These are phyloP conservation scores for Globisporangium uncinulatum DNA, from an alignment of 352 stramenopile species.

Conservation along the genomic window DNA sequence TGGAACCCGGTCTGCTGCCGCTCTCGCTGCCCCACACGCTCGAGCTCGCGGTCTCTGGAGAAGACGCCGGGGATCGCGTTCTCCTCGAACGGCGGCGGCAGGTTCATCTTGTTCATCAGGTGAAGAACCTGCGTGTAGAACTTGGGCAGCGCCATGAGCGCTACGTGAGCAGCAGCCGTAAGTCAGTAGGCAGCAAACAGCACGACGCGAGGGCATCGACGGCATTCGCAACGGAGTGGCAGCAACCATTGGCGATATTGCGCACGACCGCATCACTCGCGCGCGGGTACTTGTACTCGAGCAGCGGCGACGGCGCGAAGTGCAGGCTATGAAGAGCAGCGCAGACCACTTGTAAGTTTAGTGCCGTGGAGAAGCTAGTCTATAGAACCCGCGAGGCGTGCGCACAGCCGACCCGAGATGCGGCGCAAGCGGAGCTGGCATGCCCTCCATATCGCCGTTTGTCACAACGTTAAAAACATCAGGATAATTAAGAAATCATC, in stretches of 20 bases:
- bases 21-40: neutral
- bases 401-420: constrained; percentile 54
- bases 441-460: too few species aligned
- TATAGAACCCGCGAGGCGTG: too few species aligned
- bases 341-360: too few species aligned
- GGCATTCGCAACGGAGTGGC: neutral
- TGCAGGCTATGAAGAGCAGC: constrained; percentile 43
- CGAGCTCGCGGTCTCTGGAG: constrained; percentile 19
- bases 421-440: constrained; percentile 53
- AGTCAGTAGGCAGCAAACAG: too few species aligned
- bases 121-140: constrained; percentile 90
- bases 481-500: too few species aligned
- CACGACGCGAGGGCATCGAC: neutral
- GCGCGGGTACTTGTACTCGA: constrained; percentile 87
- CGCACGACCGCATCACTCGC: constrained; percentile 66
- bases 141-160: constrained; percentile 77
- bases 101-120: constrained; percentile 92
- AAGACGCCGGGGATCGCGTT: constrained; percentile 66
- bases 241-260: constrained; percentile 84
- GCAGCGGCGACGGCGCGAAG: constrained; percentile 72
- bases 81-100: constrained; percentile 74
- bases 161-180: constrained; percentile 19
- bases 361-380: too few species aligned
- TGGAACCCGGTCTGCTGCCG: neutral
- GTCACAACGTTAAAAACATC: too few species aligned